These are phyloP conservation scores for Escallonia herrerae DNA, from an alignment of 129 eudicot species.

Conservation along the genomic window DNA sequence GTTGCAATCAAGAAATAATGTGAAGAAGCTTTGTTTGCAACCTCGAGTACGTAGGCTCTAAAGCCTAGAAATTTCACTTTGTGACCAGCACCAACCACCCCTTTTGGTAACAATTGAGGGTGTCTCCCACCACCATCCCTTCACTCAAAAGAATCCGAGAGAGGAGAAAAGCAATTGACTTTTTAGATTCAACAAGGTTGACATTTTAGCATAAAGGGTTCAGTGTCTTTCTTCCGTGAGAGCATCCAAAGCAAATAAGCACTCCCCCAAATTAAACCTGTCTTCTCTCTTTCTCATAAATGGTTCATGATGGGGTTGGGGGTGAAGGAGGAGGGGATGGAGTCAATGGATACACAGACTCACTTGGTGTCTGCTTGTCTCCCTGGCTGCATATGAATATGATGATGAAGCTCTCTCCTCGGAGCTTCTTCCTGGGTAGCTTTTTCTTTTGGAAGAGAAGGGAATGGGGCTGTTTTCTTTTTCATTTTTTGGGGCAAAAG, in stretches of 20 bases:
- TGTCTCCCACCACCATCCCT: conserved; percentile 23
- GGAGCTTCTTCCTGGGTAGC: neutral
- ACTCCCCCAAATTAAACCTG: neutral
- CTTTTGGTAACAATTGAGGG: conserved; percentile 18
- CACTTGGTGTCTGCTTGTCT: conserved; percentile 22
- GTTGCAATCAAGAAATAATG: no score
- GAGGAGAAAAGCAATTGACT: conserved; percentile 11
- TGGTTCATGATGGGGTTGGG: conserved; percentile 3
- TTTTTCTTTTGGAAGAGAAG: conserved; percentile 3
- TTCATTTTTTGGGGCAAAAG: neutral
- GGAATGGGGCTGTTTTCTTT: neutral
- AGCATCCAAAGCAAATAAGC: conserved; percentile 13
- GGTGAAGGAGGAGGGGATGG: neutral
- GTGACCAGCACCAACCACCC: conserved; percentile 16
- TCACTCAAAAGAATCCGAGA: conserved; percentile 18
- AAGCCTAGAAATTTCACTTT: neutral
- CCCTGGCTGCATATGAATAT: conserved; percentile 11
- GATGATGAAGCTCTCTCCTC: neutral
- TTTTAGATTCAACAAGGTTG: conserved; percentile 12
- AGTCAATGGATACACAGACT: conserved; percentile 12
- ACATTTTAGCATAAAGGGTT: neutral
- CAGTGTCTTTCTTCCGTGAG: neutral
- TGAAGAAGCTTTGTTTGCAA: no score
- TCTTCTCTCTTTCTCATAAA: neutral
- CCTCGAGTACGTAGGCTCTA: neutral